Evolutionary conservation across 441 rosid genomes (phyloP).

Genomic region (Syzygium syzygioides): DNA sequence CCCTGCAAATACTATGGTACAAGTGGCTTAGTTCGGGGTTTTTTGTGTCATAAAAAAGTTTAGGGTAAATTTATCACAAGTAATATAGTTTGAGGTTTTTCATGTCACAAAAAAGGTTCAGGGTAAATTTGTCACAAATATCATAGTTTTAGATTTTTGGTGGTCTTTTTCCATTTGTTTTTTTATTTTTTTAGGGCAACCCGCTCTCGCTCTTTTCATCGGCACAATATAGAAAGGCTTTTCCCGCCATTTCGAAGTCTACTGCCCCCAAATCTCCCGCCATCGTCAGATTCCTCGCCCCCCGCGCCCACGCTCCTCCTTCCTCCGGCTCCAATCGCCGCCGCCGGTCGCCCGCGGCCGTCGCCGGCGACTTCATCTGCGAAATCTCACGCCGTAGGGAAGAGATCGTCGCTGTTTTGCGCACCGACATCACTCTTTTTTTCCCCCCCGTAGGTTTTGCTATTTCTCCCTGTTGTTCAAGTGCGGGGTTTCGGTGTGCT

Average conservation of each 20-base stretch:
- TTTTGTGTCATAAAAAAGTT: too few relatives aligned
- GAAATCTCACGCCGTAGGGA: neutral
- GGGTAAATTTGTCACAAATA: too few relatives aligned
- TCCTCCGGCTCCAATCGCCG: neutral
- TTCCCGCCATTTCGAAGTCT: neutral
- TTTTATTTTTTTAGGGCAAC: fast-evolving
- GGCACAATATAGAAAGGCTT: neutral
- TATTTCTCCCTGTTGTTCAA: neutral
- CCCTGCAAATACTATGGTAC: fast-evolving
- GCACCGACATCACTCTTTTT: neutral
- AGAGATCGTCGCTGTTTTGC: neutral
- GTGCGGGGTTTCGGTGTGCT: neutral
- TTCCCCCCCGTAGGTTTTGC: neutral
- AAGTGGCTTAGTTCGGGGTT: too few relatives aligned
- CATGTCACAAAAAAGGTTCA: fast-evolving
- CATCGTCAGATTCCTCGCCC: neutral
- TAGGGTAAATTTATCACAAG: too few relatives aligned
- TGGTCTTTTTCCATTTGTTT: fast-evolving
- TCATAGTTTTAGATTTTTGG: too few relatives aligned
- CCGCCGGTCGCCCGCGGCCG: neutral
- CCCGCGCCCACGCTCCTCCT: neutral
- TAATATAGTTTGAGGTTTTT: too few relatives aligned
- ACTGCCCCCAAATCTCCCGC: neutral
- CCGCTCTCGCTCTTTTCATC: neutral
- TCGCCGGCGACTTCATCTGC: neutral